Base-by-base conservation (phyloP, 352 stramenopile species). In the Pythium pectinolyticum region DNA sequence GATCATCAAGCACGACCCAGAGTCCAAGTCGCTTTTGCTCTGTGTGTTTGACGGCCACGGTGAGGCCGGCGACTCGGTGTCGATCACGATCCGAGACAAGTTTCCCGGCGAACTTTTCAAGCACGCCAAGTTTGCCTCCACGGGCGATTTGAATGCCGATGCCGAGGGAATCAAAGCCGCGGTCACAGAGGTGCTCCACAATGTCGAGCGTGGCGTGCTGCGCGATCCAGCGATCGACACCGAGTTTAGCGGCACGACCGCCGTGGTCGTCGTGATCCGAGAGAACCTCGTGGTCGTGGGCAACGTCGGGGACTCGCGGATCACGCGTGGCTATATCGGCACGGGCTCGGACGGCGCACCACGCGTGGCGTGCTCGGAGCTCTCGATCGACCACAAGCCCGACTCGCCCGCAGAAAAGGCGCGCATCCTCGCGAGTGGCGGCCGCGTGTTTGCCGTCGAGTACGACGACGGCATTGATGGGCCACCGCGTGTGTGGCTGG, bases 391-490 rank as follows among this genome's bases (percentile, higher is more conserved):
- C 82, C 97, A 99, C 80, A 99, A 99, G 68, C 97, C 97, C 0
- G 96, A 99, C 65, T 80, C 86, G 52, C 89, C 96, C 15, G 84
- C 88, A 51, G 96, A 99, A 73, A 98, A 99, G 72, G 89, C 94
- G 32, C 90, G 95, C 27, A 99, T 99, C 68, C 37, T 98, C 57
- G 83, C 86, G 0, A 92, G 88, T 52, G 97, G 97, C 17, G 97
- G 97, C 6, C 90, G 97, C 35, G 97, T 99, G 27, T 99, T 99
- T 79, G 93, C 94, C 1, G 95, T 99, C 25, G 92, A 99, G 77
- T 99, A 99, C 69, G 96, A 99, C 61, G 97, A 99, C 72, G 97
- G 97, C 52, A 97, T 99, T 65, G 96, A 99, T 74, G 97, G 97
- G 6, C 97, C 97, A 39, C 91, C 96, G 37, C 93, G 97, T 65